Evolutionary conservation across 2,329 filamentous ascomycete species (phyloP).

Genomic region (Diaporthe sp.): DNA sequence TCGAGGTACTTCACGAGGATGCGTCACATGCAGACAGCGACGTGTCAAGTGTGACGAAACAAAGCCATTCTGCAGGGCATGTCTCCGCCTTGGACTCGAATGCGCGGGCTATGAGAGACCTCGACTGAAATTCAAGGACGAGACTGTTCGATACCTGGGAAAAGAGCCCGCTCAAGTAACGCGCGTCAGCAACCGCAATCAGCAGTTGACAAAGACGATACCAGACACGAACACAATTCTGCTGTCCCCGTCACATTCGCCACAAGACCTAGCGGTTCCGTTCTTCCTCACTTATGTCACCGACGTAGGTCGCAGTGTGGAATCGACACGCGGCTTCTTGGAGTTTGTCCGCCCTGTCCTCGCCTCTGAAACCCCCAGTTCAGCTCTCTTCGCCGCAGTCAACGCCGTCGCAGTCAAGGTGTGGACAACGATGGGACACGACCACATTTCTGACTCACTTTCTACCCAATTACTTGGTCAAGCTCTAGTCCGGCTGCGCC

Average conservation of each 20-base stretch:
- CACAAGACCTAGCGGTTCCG: background rate
- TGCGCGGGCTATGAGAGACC: background rate
- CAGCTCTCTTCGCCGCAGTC: background rate
- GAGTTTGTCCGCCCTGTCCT: background rate
- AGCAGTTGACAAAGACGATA: background rate
- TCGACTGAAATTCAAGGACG: background rate
- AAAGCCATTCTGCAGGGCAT: background rate
- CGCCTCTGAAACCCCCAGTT: background rate
- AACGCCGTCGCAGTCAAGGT: slow-evolving; percentile 1
- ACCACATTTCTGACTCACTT: background rate
- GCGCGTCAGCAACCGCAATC: background rate
- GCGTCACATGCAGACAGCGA: background rate
- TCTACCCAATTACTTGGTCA: background rate
- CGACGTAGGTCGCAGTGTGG: background rate
- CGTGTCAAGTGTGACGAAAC: slow-evolving; percentile 6
- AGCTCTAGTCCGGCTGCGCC: background rate
- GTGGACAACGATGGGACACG: background rate
- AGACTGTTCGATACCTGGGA: background rate
- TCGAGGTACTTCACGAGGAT: background rate
- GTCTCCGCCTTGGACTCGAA: background rate
- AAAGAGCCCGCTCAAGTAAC: background rate
- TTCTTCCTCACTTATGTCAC: slow-evolving; percentile 6
- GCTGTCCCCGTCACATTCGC: background rate
- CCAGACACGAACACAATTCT: background rate
- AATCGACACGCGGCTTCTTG: slow-evolving; percentile 4